Conservation (phyloP, 306 rosid species). For the Cucurbita maxima region DNA sequence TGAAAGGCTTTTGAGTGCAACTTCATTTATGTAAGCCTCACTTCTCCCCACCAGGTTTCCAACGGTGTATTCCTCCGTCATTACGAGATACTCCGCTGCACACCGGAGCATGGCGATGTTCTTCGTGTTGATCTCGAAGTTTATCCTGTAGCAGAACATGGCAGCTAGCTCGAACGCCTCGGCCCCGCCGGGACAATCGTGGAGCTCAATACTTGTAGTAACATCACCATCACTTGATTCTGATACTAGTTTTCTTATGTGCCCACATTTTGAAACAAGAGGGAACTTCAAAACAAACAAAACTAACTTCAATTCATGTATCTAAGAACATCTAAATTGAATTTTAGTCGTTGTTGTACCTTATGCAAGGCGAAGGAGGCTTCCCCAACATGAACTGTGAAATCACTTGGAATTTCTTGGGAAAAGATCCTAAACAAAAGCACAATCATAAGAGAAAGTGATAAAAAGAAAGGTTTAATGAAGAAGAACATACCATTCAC, state of each 20-base stretch:
- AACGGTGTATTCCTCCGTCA: conserved; percentile 77
- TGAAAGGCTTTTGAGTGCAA: conserved; percentile 53
- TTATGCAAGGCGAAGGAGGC: conserved; percentile 71
- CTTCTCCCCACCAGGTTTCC: conserved; percentile 69
- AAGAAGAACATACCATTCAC: conserved; percentile 56
- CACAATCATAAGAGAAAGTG: not conserved
- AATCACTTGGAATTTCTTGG: conserved; percentile 92
- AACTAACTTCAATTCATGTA: not conserved
- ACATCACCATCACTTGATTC: conserved; percentile 55
- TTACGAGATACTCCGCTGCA: conserved; percentile 76
- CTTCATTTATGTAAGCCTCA: conserved; percentile 72
- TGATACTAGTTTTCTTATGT: conserved; percentile 57
- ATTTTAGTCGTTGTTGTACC: conserved; percentile 21
- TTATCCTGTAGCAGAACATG: conserved; percentile 90
- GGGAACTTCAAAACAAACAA: conserved; percentile 49
- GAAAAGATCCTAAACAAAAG: conserved; percentile 61
- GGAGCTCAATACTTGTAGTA: conserved; percentile 40
- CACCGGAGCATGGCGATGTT: conserved; percentile 74
- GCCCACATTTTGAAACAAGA: conserved; percentile 73
- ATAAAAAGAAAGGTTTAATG: conserved; percentile 3
- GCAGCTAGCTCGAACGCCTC: conserved; percentile 94
- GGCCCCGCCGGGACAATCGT: conserved; percentile 70
- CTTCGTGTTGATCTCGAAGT: conserved; percentile 62
- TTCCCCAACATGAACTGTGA: conserved; percentile 58
- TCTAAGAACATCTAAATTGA: not conserved